Evolutionary conservation across 192 early-diverging fungal species (phyloP), one percentile per base, ranked within the genome.

Genomic region (Coemansia javaensis): DNA sequence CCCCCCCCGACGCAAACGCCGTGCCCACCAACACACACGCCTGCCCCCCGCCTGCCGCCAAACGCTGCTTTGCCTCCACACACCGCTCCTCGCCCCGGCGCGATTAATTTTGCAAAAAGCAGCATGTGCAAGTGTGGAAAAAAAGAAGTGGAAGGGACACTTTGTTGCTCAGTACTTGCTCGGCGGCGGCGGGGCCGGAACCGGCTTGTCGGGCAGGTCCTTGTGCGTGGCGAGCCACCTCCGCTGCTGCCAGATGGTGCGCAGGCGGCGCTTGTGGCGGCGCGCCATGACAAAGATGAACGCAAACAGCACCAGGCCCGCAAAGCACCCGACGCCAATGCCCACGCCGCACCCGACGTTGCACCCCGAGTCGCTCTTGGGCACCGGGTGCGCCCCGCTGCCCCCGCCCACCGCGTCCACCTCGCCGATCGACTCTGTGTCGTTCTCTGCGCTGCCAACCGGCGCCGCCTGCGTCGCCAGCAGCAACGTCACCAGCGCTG

Each of bases 181-280:
- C 7, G 62, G 69, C 10, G 50, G 47, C 1, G 69, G 69, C 18
- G 69, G 69, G 2, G 52, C 61, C 1, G 69, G 69, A 8, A 72
- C 32, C 0, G 69, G 69, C 45, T 72, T 72, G 23, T 72, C 69
- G 14, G 69, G 69, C 16, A 72, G 47, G 3, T 44, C 53, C 50
- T 72, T 72, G 28, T 72, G 69, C 12, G 45, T 63, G 16, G 69
- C 39, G 41, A 56, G 32, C 69, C 69, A 72, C 47, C 41, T 72
- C 22, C 47, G 51, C 27, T 65, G 63, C 21, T 47, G 35, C 61
- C 47, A 51, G 13, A 56, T 24, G 27, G 43, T 51, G 36, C 59
- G 61, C 20, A 72, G 39, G 35, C 46, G 56, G 41, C 69, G 69
- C 27, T 57, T 59, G 24, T 72, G 69, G 15, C 69, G 56, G 20